These are phyloP conservation scores for Kazachstania psychrophila DNA, from an alignment of 805 yeast species.

Conservation along the genomic window DNA sequence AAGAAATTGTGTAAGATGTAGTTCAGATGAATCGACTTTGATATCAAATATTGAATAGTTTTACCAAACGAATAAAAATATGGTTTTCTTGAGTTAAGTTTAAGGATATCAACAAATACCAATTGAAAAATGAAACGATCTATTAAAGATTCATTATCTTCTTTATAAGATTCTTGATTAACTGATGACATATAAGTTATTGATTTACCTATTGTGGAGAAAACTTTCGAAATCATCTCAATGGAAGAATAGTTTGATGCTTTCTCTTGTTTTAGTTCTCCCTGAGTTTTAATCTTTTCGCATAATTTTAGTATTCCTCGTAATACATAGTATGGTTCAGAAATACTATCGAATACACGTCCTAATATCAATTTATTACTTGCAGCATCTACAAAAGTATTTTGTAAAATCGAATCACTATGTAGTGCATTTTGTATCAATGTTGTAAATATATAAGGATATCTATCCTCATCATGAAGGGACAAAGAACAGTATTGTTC, in stretches of 20 bases:
- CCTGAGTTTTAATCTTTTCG: slow-evolving; percentile 3
- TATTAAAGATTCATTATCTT: not conserved
- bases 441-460: slow-evolving; percentile 14
- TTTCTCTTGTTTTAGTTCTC: not conserved
- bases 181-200: slow-evolving; percentile 2
- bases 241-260: too few relatives aligned
- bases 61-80: slow-evolving; percentile 22
- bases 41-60: slow-evolving; percentile 10
- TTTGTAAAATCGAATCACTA: slow-evolving; percentile 16
- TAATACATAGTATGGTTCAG: slow-evolving; percentile 23
- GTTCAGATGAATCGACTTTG: not conserved
- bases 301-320: slow-evolving; percentile 12
- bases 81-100: slow-evolving; percentile 25
- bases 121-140: slow-evolving; percentile 15
- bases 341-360: slow-evolving; percentile 16
- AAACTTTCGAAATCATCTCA: too few relatives aligned
- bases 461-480: slow-evolving; percentile 10
- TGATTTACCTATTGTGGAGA: not conserved
- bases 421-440: slow-evolving; percentile 8
- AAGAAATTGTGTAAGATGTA: slow-evolving; percentile 11
- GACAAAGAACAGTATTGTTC: slow-evolving; percentile 10
- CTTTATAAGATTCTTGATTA: not conserved
- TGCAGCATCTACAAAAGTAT: slow-evolving; percentile 18
- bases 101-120: slow-evolving; percentile 11
- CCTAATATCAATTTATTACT: slow-evolving; percentile 19